phyloP scores from a whole-genome alignment of 768 basidiomycete species.

The Termitomyces sp. region DNA sequence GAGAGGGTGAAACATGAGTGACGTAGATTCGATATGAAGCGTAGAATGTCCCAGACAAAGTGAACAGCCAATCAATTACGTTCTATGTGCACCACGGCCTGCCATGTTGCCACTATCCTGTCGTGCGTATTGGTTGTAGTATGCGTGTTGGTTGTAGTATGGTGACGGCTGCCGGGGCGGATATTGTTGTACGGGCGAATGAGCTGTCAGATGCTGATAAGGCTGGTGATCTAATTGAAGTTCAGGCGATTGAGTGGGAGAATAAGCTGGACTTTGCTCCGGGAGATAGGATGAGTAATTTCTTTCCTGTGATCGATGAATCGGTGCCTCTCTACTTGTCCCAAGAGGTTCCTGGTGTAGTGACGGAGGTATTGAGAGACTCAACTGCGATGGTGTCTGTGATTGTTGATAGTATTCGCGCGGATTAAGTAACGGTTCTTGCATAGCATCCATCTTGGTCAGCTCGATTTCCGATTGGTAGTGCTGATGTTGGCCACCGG shows the following conservation, averaged over 20 bases:
- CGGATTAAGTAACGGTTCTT: slow-evolving; percentile 53
- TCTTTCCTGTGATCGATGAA: slow-evolving; percentile 52
- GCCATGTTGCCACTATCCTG: slow-evolving; percentile 29
- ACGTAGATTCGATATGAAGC: background rate
- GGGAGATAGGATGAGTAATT: slow-evolving; percentile 27
- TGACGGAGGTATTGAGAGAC: slow-evolving; percentile 37
- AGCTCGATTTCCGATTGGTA: slow-evolving; percentile 44
- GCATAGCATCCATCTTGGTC: slow-evolving; percentile 48
- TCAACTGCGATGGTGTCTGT: slow-evolving; percentile 30
- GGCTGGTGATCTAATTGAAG: slow-evolving; percentile 13
- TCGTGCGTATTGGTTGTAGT: slow-evolving; percentile 19
- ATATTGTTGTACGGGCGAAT: slow-evolving; percentile 17
- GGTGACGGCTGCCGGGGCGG: slow-evolving; percentile 25
- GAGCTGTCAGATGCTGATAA: slow-evolving; percentile 6
- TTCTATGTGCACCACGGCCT: slow-evolving; percentile 35
- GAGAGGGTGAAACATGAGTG: background rate
- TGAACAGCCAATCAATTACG: slow-evolving; percentile 4
- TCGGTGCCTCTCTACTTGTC: slow-evolving; percentile 52
- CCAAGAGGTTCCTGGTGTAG: slow-evolving; percentile 30
- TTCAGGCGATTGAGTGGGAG: slow-evolving; percentile 18
- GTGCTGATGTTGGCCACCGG: slow-evolving; percentile 31
- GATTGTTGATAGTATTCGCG: slow-evolving; percentile 30
- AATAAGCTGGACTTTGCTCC: slow-evolving; percentile 24
- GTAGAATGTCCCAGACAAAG: background rate
- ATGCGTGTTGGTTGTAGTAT: slow-evolving; percentile 19